phyloP scores from a whole-genome alignment of 495 filamentous ascomycete genomes.

The Lophiostoma macrostomum region DNA sequence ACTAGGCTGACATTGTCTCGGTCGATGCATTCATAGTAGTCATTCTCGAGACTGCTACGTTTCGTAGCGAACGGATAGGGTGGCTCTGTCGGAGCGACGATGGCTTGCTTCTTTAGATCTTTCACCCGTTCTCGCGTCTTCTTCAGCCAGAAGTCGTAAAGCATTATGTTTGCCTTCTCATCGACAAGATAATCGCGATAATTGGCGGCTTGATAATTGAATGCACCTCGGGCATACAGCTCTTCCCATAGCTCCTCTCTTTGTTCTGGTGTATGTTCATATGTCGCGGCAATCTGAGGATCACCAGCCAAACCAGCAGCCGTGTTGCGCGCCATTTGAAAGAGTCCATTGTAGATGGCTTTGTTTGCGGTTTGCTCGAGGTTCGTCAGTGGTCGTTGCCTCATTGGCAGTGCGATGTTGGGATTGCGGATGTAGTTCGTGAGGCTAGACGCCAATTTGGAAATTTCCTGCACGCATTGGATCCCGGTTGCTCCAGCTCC shows the following conservation, averaged over 20 bases:
- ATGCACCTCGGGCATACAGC: conserved; percentile 15
- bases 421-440: conserved; percentile 23
- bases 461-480: conserved; percentile 24
- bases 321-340: conserved; percentile 4
- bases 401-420: conserved; percentile 23
- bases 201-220: conserved; percentile 16
- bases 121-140: conserved; percentile 22
- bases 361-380: conserved; percentile 16
- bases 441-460: conserved; percentile 17
- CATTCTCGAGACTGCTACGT: conserved; percentile 21
- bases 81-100: conserved; percentile 22
- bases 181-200: conserved; percentile 20
- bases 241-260: conserved; percentile 13
- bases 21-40: conserved; percentile 31
- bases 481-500: conserved; percentile 30
- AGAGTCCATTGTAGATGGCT: conserved; percentile 11
- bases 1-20: conserved; percentile 21
- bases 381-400: conserved; percentile 6
- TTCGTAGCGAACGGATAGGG: conserved; percentile 31
- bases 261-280: conserved; percentile 21
- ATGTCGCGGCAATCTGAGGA: not conserved
- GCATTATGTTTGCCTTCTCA: conserved; percentile 21
- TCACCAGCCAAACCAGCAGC: conserved; percentile 4
- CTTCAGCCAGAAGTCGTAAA: conserved; percentile 31
- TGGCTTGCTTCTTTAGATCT: conserved; percentile 12